These are phyloP conservation scores for Radiomyces spectabilis DNA, from an alignment of 192 early-diverging fungal species.

Conservation along the genomic window DNA sequence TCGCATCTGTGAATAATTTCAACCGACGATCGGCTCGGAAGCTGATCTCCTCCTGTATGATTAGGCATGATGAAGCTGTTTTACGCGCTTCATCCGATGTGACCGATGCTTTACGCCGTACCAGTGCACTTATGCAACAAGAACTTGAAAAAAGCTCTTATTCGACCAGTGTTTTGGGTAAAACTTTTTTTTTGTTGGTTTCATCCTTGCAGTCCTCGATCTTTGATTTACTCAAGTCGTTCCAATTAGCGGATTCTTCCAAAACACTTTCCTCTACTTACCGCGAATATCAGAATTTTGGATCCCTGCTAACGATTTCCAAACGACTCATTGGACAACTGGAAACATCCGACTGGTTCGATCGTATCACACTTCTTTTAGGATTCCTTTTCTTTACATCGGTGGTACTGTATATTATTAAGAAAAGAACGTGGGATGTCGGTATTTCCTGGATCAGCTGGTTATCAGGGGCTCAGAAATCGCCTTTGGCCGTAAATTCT, in stretches of 20 bases:
- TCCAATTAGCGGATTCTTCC: slow-evolving; percentile 53
- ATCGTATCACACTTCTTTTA: slow-evolving; percentile 50
- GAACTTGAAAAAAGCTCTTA: slow-evolving; percentile 57
- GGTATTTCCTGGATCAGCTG: slow-evolving; percentile 30
- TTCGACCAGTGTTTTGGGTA: slow-evolving; percentile 48
- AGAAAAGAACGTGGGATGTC: slow-evolving; percentile 53
- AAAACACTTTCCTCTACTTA: slow-evolving; percentile 39
- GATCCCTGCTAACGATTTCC: slow-evolving; percentile 41
- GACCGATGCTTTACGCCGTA: slow-evolving; percentile 50
- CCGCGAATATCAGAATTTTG: slow-evolving; percentile 49
- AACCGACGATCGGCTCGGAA: slow-evolving; percentile 1
- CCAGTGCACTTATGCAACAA: slow-evolving; percentile 53
- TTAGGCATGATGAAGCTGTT: slow-evolving; percentile 34
- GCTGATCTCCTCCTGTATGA: not conserved
- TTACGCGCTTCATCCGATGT: slow-evolving; percentile 46
- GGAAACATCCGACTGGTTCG: slow-evolving; percentile 61
- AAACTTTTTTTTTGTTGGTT: not conserved
- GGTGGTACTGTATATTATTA: slow-evolving; percentile 57
- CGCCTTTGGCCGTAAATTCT: too few species aligned
- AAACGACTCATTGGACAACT: slow-evolving; percentile 56
- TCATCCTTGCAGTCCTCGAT: not conserved
- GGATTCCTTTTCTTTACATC: slow-evolving; percentile 52
- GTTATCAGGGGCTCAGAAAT: too few species aligned
- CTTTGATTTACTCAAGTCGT: too few species aligned
- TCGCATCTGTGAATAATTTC: not conserved